phyloP scores from a whole-genome alignment of 495 filamentous ascomycete genomes.

The Podospora tetraspora region DNA sequence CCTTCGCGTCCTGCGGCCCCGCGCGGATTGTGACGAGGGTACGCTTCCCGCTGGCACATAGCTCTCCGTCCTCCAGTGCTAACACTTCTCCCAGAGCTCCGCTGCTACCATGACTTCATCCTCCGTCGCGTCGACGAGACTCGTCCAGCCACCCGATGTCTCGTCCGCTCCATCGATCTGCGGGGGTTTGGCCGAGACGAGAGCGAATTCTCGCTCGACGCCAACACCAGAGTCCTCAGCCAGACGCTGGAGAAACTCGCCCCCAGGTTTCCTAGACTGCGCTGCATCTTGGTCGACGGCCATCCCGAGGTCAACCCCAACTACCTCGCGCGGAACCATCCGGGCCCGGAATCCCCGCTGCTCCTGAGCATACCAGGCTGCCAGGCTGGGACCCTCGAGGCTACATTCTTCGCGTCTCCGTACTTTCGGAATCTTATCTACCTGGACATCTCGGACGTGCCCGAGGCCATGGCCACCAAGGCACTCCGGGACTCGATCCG shows the following conservation, averaged over 20 bases:
- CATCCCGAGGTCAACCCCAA: slow-evolving; percentile 32
- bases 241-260: slow-evolving; percentile 28
- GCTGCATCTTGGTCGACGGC: slow-evolving; percentile 37
- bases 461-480: slow-evolving; percentile 22
- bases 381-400: slow-evolving; percentile 24
- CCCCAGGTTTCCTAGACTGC: slow-evolving; percentile 30
- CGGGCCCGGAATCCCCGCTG: slow-evolving; percentile 13
- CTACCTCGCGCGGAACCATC: slow-evolving; percentile 11
- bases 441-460: slow-evolving; percentile 41
- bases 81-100: slow-evolving; percentile 26
- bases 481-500: slow-evolving; percentile 21
- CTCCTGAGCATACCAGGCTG: slow-evolving; percentile 36
- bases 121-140: slow-evolving; percentile 23
- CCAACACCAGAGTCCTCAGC: slow-evolving; percentile 27
- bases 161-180: slow-evolving; percentile 37
- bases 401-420: slow-evolving; percentile 25
- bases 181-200: slow-evolving; percentile 32
- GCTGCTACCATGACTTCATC: slow-evolving; percentile 38
- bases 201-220: slow-evolving; percentile 27
- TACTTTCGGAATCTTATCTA: slow-evolving; percentile 37
- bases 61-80: slow-evolving; percentile 32
- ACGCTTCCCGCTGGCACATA: neutral
- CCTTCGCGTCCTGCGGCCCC: slow-evolving; percentile 17
- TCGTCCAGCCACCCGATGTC: slow-evolving; percentile 23
- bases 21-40: slow-evolving; percentile 34